Base-by-base conservation (phyloP, 257 asterid genomes). In the Orobanche coerulescens region DNA sequence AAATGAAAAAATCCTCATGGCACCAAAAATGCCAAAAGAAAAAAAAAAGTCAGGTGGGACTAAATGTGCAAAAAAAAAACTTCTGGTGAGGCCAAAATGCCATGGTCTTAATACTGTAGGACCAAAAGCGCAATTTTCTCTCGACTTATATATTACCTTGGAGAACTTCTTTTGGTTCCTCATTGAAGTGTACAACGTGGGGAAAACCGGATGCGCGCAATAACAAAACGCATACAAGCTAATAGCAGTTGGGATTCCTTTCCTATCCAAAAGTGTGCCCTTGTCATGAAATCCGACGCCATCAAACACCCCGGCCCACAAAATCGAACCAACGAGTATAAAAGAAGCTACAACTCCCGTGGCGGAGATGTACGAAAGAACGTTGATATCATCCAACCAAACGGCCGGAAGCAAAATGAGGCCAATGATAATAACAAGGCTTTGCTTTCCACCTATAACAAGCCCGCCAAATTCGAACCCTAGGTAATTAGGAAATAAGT, bases 191-290 rank as follows among this genome's bases (percentile, higher is more conserved):
- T 92, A 92, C 12, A 92, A 33, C 0, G 95, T 81, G 0, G 97
- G 98, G 15, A 92, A 92, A 78, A 92, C 95, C 0, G 98, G 98
- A 73, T 92, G 98, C 30, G 95, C 97, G 25, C 98, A 88, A 9
- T 88, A 92, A 50, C 98, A 92, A 61, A 88, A 92, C 13, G 97
- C 82, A 6, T 86, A 86, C 6, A 92, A 71, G 72, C 97, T 92
- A 39, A 82, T 69, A 18, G 95, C 92, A 1, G 86, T 84, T 0
- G 96, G 96, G 19, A 84, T 63, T 33, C 97, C 95, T 11, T 63
- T 67, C 64, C 64, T 64, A 42, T 81, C 75, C 1, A 86, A 7
- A 50, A 69, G 3, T 1, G 46, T 53, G 5, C 89, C 95, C 66
- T 71, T 71, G 16, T 74, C 77, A 0, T 64, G 78, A 70, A 86